Percentiles rank a stretch among this genome's conserved stretches.
phyloP scores from a whole-genome alignment of 176 grass and related monocot species.

The Oryza coarctata region DNA sequence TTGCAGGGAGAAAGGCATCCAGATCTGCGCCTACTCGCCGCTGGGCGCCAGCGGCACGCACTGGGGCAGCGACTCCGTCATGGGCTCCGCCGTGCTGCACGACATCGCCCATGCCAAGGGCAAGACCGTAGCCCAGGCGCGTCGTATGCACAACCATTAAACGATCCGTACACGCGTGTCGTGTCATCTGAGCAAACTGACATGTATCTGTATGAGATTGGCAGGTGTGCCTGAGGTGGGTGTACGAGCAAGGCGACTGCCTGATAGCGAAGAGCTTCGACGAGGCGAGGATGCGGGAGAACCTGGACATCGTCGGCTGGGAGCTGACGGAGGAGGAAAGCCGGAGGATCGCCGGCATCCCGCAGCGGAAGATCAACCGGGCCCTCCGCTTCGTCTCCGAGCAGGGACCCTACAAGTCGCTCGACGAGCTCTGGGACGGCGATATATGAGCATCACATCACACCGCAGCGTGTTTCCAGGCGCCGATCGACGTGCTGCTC shows the following conservation, averaged over 20 bases:
- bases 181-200: too few species aligned
- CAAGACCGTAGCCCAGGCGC: slow-evolving; percentile 59
- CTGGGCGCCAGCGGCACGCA: slow-evolving; percentile 62
- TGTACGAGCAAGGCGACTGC: slow-evolving; percentile 67
- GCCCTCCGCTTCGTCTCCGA: slow-evolving; percentile 40
- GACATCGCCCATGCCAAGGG: slow-evolving; percentile 55
- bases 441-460: slow-evolving; percentile 31
- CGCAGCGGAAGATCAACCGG: slow-evolving; percentile 48
- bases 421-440: slow-evolving; percentile 69
- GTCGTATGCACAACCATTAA: not conserved
- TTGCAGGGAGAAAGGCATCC: slow-evolving; percentile 53
- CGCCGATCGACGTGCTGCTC: too few species aligned
- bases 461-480: too few species aligned
- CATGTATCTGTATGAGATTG: not conserved
- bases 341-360: slow-evolving; percentile 41
- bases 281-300: slow-evolving; percentile 55
- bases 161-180: too few species aligned
- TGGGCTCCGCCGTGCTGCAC: slow-evolving; percentile 48
- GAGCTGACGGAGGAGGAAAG: slow-evolving; percentile 55
- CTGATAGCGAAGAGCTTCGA: slow-evolving; percentile 70
- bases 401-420: slow-evolving; percentile 42
- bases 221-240: slow-evolving; percentile 66
- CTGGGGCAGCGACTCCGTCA: slow-evolving; percentile 69
- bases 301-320: slow-evolving; percentile 62
- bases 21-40: slow-evolving; percentile 71